Percentiles rank a stretch among this genome's conserved stretches.
Evolutionary conservation across 2,329 filamentous ascomycete species (phyloP).

Genomic region (Nemania abortiva): DNA sequence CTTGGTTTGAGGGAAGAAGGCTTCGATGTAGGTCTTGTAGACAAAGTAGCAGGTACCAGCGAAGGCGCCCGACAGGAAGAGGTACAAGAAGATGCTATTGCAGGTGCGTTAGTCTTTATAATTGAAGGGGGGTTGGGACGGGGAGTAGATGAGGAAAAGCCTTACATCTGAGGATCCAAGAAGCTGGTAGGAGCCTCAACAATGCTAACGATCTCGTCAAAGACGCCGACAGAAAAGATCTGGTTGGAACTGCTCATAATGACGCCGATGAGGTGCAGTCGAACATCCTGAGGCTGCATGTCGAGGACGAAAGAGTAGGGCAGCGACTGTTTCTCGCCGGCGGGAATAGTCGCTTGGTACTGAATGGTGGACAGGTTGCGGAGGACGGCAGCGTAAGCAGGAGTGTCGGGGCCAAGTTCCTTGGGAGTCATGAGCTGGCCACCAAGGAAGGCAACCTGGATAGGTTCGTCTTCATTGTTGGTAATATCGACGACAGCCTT

Average conservation of each 20-base stretch:
- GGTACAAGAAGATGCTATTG: conserved; percentile 92
- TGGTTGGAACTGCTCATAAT: conserved; percentile 74
- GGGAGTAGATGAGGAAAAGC: conserved; percentile 13
- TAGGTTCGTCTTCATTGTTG: conserved; percentile 83
- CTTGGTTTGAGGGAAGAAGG: conserved; percentile 93
- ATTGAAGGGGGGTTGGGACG: conserved; percentile 21
- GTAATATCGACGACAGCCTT: conserved; percentile 83
- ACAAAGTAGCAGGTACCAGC: conserved; percentile 90
- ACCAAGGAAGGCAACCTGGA: conserved; percentile 81
- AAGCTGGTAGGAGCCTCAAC: conserved; percentile 93
- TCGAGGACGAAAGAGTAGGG: conserved; percentile 90
- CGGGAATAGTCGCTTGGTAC: conserved; percentile 79
- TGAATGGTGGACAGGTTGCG: conserved; percentile 86
- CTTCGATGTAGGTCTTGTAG: conserved; percentile 97
- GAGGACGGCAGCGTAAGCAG: conserved; percentile 68
- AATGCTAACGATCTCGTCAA: conserved; percentile 84
- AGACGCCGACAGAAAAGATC: conserved; percentile 82
- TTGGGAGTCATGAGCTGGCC: conserved; percentile 75
- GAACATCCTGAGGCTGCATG: conserved; percentile 91
- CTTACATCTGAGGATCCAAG: conserved; percentile 95
- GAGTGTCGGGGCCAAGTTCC: conserved; percentile 62
- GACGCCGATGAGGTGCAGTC: conserved; percentile 80
- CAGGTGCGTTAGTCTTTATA: conserved; percentile 61
- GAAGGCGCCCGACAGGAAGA: conserved; percentile 85
- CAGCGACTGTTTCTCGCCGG: conserved; percentile 80